These are phyloP conservation scores for Ganoderma lucidum DNA, from an alignment of 1,284 basidiomycete species.

Conservation along the genomic window DNA sequence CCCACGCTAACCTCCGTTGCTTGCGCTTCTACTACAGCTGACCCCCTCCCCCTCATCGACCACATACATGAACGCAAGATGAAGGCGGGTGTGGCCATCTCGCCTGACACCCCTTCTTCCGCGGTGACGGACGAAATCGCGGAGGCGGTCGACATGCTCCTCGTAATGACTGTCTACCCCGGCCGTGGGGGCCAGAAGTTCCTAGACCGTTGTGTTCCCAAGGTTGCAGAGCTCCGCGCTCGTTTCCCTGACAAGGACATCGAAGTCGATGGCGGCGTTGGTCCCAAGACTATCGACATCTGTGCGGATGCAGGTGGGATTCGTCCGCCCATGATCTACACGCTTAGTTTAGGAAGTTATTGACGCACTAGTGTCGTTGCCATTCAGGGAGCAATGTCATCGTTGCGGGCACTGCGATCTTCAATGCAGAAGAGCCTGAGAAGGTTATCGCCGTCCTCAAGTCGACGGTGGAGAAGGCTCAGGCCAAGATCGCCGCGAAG, in stretches of 20 bases:
- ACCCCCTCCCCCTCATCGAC: conserved; percentile 79
- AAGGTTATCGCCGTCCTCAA: conserved; percentile 81
- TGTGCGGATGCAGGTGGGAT: conserved; percentile 88
- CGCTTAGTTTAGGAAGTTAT: background rate
- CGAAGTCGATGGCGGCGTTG: conserved; percentile 97
- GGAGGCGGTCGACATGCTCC: conserved; percentile 86
- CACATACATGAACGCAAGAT: conserved; percentile 81
- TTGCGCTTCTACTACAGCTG: conserved; percentile 51
- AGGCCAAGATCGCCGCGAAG: conserved; percentile 52
- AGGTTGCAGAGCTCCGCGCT: conserved; percentile 90
- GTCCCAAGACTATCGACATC: conserved; percentile 87
- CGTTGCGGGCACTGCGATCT: conserved; percentile 97
- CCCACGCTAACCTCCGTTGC: background rate
- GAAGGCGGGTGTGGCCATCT: conserved; percentile 95
- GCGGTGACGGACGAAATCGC: conserved; percentile 88
- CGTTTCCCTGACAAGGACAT: conserved; percentile 95
- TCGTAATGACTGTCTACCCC: conserved; percentile 98
- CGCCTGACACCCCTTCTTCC: conserved; percentile 88
- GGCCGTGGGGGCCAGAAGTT: conserved; percentile 98
- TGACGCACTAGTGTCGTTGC: background rate
- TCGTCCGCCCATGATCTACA: conserved; percentile 34
- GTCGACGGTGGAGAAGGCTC: conserved; percentile 74
- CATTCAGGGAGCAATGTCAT: conserved; percentile 92
- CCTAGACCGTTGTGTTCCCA: conserved; percentile 91
- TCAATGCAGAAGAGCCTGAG: conserved; percentile 83